Percentiles rank a stretch among this genome's conserved stretches.
Conservation (phyloP, 345 rosid genomes). For the Eucalyptus regnans region DNA sequence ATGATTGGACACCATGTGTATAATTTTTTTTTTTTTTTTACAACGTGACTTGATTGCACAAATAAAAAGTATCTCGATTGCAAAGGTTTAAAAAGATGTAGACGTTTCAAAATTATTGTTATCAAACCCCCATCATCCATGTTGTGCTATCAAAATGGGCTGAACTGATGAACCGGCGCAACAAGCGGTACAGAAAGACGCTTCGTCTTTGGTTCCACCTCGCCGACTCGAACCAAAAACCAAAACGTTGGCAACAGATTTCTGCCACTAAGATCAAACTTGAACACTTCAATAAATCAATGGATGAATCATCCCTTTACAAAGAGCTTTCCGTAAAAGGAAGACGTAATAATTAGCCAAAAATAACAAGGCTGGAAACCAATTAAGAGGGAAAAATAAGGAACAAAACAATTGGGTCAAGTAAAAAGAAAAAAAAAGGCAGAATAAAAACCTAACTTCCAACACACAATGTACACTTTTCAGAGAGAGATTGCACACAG, state of each 20-base stretch:
- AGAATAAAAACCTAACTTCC: conserved; percentile 20
- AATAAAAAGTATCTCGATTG: rapidly evolving
- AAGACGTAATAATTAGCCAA: conserved; percentile 5
- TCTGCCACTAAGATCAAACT: neutral
- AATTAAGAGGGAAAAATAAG: conserved; percentile 2
- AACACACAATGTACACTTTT: conserved; percentile 10
- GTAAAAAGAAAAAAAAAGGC: neutral
- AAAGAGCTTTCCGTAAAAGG: neutral
- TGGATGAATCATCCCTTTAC: conserved; percentile 10
- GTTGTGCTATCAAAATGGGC: neutral
- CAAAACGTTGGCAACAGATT: neutral
- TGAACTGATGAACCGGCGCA: neutral
- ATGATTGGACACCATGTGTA: neutral
- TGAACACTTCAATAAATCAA: conserved; percentile 5
- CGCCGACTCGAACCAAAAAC: neutral
- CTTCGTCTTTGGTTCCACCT: neutral
- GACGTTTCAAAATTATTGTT: neutral
- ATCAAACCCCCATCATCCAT: neutral
- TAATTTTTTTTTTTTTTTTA: too few relatives aligned
- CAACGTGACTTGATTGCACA: neutral
- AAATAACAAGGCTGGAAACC: conserved; percentile 34
- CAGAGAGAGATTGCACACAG: conserved; percentile 28
- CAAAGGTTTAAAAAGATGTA: neutral
- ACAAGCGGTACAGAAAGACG: neutral
- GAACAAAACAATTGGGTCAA: neutral